Conservation (phyloP, 164 flowering plant genomes). For the Liquidambar formosana region DNA sequence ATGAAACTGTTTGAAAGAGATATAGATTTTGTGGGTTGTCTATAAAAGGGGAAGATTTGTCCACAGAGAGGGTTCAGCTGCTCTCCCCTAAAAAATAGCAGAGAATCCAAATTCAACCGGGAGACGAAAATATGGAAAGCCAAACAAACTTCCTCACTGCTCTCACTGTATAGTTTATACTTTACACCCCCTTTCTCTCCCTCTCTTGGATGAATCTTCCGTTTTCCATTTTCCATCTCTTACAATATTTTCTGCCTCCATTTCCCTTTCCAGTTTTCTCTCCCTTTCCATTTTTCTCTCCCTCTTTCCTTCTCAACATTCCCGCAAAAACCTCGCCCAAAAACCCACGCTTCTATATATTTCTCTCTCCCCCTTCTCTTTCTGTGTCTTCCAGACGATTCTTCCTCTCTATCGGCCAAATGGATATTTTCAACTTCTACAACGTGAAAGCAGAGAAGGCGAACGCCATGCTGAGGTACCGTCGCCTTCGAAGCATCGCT, state of each 20-base stretch:
- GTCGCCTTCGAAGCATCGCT: slow-evolving; percentile 31
- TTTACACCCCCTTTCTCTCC: no score
- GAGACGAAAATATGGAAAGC: no score
- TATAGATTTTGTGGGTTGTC: background rate
- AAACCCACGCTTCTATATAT: no score
- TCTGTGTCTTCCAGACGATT: no score
- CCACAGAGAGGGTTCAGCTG: no score
- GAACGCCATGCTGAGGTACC: slow-evolving; percentile 36
- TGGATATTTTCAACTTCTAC: slow-evolving; percentile 36
- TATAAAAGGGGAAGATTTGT: slow-evolving; percentile 9
- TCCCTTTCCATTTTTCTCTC: background rate
- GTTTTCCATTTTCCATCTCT: no score
- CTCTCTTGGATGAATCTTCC: background rate
- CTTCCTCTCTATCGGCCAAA: slow-evolving; percentile 5
- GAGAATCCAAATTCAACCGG: no score
- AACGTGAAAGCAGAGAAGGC: slow-evolving; percentile 50
- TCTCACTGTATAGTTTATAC: background rate
- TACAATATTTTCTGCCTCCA: background rate
- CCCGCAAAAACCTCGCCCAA: slow-evolving; percentile 5
- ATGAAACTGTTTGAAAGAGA: no score
- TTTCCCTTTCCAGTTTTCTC: background rate
- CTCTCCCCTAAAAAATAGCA: no score
- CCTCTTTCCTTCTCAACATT: background rate
- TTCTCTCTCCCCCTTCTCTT: no score
- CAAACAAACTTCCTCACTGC: background rate